Evolutionary conservation across 169 alveolate genomes (phyloP), one percentile per base, ranked within the genome.

Genomic region (Plasmodium coatneyi): DNA sequence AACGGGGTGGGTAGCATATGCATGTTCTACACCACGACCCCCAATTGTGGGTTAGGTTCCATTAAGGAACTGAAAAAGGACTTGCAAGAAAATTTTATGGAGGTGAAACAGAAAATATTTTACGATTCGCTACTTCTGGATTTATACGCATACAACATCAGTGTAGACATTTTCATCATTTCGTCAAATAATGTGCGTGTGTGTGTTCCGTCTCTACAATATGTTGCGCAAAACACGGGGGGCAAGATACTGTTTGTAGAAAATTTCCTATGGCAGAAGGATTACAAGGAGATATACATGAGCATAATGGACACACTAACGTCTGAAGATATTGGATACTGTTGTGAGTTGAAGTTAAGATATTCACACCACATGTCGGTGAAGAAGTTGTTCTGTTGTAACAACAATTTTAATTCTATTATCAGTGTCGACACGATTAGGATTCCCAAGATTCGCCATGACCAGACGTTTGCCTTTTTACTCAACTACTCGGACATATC

Each of bases 291-390:
- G 71, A 39, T 87, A n/a, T 87, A 87, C 52, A 87, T 87, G 93
- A 87, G 46, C 46, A 87, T 87, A 87, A 87, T 39, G 71, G 93
- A 87, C 30, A 87, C 82, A 14, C 22, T 87, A 32, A 87, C 89
- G 70, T 87, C 93, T 3, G 93, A 87, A 87, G 81, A 87, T 46
- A 87, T 87, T 43, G 97, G 92, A 3, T 96, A 96, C 80, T 92
- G 91, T 43, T 96, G 97, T 86, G 97, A 96, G 87, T 76, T 96
- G 74, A 96, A 93, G 74, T 92, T 96, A 79, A 49, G 97, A 70
- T 78, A 90, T 43, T 89, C 96, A 22, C 96, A 95, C 25, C 78
- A 87, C 52, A 80, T 96, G 28, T 22, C 81, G 54, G 93, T 96
- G 32, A 90, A 82, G 56, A 96, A 92, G 83, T 56, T 89, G 46